These are phyloP conservation scores for Fonsecaea pedrosoi DNA, from an alignment of 2,329 filamentous ascomycete genomes.

Conservation along the genomic window DNA sequence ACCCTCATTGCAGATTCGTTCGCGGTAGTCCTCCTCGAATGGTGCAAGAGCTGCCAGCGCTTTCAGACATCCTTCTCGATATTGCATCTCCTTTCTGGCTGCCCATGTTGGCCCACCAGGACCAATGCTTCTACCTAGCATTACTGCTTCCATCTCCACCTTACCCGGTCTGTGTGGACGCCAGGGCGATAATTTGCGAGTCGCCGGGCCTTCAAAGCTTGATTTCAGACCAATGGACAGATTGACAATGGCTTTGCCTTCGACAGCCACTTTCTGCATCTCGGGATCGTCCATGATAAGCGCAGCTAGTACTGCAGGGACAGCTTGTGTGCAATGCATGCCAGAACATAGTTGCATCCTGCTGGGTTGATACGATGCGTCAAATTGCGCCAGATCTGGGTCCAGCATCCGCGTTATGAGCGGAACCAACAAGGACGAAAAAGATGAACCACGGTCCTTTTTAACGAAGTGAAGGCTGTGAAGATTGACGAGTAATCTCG, in stretches of 20 bases:
- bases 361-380: constrained; percentile 43
- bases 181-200: constrained; percentile 43
- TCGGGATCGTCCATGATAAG: constrained; percentile 78
- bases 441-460: constrained; percentile 67
- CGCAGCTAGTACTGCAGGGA: constrained; percentile 76
- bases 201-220: constrained; percentile 66
- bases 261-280: constrained; percentile 81
- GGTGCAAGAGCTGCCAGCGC: constrained; percentile 82
- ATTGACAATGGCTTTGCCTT: constrained; percentile 68
- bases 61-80: constrained; percentile 76
- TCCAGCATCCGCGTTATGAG: constrained; percentile 70
- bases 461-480: constrained; percentile 72
- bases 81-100: constrained; percentile 72
- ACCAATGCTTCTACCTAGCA: constrained; percentile 24
- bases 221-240: constrained; percentile 70
- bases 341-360: constrained; percentile 39
- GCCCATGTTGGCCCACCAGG: constrained; percentile 65
- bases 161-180: constrained; percentile 34
- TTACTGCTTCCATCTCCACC: constrained; percentile 11
- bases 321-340: constrained; percentile 57
- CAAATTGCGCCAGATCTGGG: constrained; percentile 49
- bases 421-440: constrained; percentile 73
- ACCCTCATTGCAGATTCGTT: constrained; percentile 81
- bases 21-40: constrained; percentile 82
- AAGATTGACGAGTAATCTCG: constrained; percentile 71